Conservation (phyloP, 371 early-diverging fungal species). For the Phascolomyces articulosus region DNA sequence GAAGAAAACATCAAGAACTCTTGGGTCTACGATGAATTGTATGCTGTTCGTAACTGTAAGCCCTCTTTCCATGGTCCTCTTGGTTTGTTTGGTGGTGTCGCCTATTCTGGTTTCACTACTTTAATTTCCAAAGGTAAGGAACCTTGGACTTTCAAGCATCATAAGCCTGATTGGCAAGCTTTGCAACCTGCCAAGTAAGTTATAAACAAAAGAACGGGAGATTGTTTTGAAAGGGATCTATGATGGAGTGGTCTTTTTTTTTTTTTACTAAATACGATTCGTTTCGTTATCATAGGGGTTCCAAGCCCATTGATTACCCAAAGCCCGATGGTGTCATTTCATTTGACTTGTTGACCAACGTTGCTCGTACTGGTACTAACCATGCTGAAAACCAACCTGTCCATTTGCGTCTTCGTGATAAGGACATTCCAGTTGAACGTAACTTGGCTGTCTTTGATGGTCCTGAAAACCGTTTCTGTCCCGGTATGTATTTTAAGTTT, state of each 20-base stretch:
- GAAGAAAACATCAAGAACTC: conserved; percentile 83
- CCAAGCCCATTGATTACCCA: conserved; percentile 93
- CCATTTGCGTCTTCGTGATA: conserved; percentile 82
- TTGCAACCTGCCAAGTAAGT: conserved; percentile 70
- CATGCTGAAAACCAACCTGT: conserved; percentile 97
- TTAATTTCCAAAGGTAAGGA: conserved; percentile 86
- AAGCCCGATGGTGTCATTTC: conserved; percentile 96
- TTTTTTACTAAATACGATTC: conserved; percentile 7
- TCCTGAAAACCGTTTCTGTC: conserved; percentile 97
- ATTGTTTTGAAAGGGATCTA: no score
- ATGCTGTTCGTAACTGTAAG: conserved; percentile 89
- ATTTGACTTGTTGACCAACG: conserved; percentile 93
- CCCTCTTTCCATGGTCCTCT: conserved; percentile 94
- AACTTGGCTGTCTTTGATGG: conserved; percentile 92
- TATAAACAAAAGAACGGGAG: background rate
- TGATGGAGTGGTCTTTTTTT: background rate
- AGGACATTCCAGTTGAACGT: conserved; percentile 74
- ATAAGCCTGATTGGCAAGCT: conserved; percentile 81
- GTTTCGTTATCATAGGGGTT: conserved; percentile 28
- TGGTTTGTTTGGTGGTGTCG: conserved; percentile 88
- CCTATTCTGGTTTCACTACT: conserved; percentile 90
- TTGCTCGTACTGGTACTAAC: conserved; percentile 93
- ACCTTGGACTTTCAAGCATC: conserved; percentile 95
- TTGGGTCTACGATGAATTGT: conserved; percentile 94
- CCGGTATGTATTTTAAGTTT: conserved; percentile 58